Evolutionary conservation across 441 rosid species (phyloP).

Genomic region (California macrophylla): DNA sequence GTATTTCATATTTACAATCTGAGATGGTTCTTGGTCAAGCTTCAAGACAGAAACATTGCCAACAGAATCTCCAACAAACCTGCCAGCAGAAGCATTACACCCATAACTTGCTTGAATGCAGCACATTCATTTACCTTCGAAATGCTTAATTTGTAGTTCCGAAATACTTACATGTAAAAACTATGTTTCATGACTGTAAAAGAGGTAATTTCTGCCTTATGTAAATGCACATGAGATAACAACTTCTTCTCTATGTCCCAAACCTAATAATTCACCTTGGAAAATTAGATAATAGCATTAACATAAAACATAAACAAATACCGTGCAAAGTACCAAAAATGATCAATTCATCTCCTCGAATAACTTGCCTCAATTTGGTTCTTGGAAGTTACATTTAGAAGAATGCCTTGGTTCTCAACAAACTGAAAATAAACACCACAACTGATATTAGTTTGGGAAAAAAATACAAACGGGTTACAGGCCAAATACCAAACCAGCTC

Average conservation of each 20-base stretch:
- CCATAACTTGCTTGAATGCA: constrained; percentile 11
- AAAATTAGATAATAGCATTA: constrained; percentile 14
- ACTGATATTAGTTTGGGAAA: constrained; percentile 13
- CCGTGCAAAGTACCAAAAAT: background rate
- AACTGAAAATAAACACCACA: constrained; percentile 34
- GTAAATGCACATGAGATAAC: constrained; percentile 41
- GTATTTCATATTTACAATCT: constrained; percentile 47
- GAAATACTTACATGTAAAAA: constrained; percentile 48
- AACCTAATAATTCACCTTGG: constrained; percentile 35
- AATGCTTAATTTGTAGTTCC: background rate
- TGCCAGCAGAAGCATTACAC: constrained; percentile 24
- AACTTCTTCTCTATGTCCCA: constrained; percentile 73
- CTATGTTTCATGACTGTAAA: constrained; percentile 52
- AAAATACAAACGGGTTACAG: background rate
- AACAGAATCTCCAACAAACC: constrained; percentile 67
- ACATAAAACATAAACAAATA: background rate
- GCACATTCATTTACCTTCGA: background rate
- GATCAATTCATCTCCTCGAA: background rate
- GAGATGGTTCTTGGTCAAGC: constrained; percentile 43
- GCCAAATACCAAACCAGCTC: too few relatives aligned
- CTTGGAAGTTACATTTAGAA: constrained; percentile 56
- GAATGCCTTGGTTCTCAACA: constrained; percentile 57
- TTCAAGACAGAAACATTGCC: constrained; percentile 65
- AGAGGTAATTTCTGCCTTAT: constrained; percentile 51
- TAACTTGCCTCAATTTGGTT: constrained; percentile 72